Evolutionary conservation across 2,329 filamentous ascomycete species (phyloP).

Genomic region (Hawksworthiomyces lignivorus): DNA sequence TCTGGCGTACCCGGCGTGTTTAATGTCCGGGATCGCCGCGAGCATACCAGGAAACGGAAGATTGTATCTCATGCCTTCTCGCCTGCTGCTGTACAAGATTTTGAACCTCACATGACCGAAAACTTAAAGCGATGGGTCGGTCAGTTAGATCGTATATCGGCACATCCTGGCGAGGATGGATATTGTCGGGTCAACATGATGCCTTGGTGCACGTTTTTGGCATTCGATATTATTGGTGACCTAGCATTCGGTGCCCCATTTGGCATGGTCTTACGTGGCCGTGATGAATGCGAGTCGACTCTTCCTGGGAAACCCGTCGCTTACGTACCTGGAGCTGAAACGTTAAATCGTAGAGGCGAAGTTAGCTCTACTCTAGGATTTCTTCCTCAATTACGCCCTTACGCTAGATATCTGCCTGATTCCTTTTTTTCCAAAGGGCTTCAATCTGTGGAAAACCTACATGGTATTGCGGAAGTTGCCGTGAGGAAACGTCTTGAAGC

Average conservation of each 20-base stretch:
- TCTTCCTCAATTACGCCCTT: constrained; percentile 8
- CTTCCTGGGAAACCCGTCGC: background rate
- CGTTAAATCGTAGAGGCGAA: constrained; percentile 13
- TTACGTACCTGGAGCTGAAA: constrained; percentile 14
- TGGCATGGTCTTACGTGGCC: constrained; percentile 16
- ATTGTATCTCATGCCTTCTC: constrained; percentile 59
- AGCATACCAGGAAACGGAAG: constrained; percentile 64
- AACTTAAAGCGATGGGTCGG: constrained; percentile 12
- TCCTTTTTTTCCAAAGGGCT: constrained; percentile 11
- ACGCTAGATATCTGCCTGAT: constrained; percentile 9
- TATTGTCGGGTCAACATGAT: constrained; percentile 13
- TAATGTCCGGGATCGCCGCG: constrained; percentile 59
- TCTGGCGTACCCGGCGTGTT: constrained; percentile 36
- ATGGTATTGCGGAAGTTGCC: constrained; percentile 12
- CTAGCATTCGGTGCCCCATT: constrained; percentile 37
- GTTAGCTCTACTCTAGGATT: constrained; percentile 13
- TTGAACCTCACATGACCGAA: constrained; percentile 13
- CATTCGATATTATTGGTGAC: constrained; percentile 35
- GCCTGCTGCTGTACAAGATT: constrained; percentile 12
- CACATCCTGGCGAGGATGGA: constrained; percentile 2
- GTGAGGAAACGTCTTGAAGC: constrained; percentile 12
- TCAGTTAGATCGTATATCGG: constrained; percentile 5
- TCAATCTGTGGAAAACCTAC: constrained; percentile 10
- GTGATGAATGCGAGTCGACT: constrained; percentile 11
- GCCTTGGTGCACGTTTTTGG: constrained; percentile 24